phyloP scores from a whole-genome alignment of 108 stramenopile species.

The Nannochloropsis gaditana region DNA sequence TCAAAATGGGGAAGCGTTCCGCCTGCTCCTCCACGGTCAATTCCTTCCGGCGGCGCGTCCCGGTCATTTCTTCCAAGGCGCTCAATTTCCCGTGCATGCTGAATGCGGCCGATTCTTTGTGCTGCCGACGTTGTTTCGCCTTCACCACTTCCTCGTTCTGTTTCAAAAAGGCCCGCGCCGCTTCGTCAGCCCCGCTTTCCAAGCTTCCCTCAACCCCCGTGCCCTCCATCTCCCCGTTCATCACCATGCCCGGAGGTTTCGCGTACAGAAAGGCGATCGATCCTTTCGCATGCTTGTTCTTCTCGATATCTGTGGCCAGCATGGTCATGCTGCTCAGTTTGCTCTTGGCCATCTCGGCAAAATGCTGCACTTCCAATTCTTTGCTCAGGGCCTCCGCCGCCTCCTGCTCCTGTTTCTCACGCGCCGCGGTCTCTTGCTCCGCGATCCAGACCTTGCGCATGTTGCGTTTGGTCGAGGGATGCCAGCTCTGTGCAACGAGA shows the following conservation, averaged over 20 bases:
- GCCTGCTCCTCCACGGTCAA: slow-evolving; percentile 48
- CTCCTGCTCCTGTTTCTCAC: background rate
- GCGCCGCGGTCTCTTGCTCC: background rate
- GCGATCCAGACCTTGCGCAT: slow-evolving; percentile 5
- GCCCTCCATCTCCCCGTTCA: background rate
- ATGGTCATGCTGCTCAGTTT: slow-evolving; percentile 7
- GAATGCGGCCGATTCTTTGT: background rate
- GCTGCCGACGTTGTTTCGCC: background rate
- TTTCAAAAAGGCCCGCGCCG: slow-evolving; percentile 16
- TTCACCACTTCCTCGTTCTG: background rate
- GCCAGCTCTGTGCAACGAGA: too few species aligned
- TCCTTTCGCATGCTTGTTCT: background rate
- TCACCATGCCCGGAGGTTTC: background rate
- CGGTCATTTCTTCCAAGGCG: slow-evolving; percentile 23
- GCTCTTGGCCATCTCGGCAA: background rate
- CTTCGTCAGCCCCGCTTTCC: background rate
- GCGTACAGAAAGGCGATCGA: slow-evolving; percentile 17
- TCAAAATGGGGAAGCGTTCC: slow-evolving; percentile 51
- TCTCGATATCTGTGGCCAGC: slow-evolving; percentile 6
- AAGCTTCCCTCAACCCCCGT: background rate
- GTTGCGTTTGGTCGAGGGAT: too few species aligned
- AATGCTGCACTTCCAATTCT: slow-evolving; percentile 20
- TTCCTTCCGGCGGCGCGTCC: background rate
- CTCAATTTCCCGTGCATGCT: background rate
- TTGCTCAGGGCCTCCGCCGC: background rate